Base-by-base conservation (phyloP, 2,329 filamentous ascomycete species). In the Fusarium nelsonii region DNA sequence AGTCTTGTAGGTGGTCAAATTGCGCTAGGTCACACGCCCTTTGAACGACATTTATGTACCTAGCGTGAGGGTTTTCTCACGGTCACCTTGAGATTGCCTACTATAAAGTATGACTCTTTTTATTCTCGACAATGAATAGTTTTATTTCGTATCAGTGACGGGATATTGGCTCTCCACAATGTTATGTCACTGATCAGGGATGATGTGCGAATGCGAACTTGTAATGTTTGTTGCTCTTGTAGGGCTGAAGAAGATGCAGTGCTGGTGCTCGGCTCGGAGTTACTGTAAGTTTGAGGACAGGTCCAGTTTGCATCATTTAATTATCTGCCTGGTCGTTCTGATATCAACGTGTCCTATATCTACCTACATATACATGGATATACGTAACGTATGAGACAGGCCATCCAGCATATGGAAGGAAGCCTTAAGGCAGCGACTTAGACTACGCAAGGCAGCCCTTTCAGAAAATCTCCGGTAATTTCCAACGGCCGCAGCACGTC, bases 361-460 rank as follows among this genome's bases (percentile, higher is more conserved):
- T 12, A 40, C 39, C 12, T 12, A 40, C 39, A 23, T 48, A 43
- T 36, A 37, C 34, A 54, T 48, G 51, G 52, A 50, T 43, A 34
- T 50, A 62, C 58, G 58, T 58, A 60, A 45, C 33, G 15, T 23
- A 41, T 14, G 11, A 45, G 51, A 58, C 60, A 40, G 20, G 51
- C 4, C 36, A 65, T 52, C 4, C 36, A 65, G 49, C 18, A 53
- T 46, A 30, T 52, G 63, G 67, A 70, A 68, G 63, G 67, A 70
- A 68, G 68, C 49, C 67, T 57, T 39, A 54, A 71, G 68, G 68
- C 68, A 70, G 43, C 64, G n/a, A 63, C 39, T 57, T 43, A 11
- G 4, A 41, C 37, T 37, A 65, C 54, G 59, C 63, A 65, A 69
- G 66, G 44, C 53, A 58, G 44, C 63, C 50, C 26, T 69, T 26